Percentiles rank a stretch among this genome's conserved stretches.
These are phyloP conservation scores for Diutina neorugosa DNA, from an alignment of 1,139 yeast genomes.

Conservation along the genomic window DNA sequence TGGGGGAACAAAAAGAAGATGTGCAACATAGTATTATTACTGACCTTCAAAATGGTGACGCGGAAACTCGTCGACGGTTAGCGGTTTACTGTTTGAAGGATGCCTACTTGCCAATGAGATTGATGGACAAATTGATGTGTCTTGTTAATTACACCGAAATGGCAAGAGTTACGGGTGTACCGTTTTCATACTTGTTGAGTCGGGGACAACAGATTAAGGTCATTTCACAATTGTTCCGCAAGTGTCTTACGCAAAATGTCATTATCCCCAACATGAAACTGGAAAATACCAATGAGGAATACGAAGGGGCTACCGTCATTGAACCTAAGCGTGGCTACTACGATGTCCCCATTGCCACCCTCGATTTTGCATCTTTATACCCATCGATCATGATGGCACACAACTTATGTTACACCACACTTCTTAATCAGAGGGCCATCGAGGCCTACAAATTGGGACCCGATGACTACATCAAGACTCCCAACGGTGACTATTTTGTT, in stretches of 20 bases:
- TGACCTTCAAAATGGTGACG: conserved; percentile 82
- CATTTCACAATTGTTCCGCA: conserved; percentile 85
- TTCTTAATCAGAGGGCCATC: conserved; percentile 59
- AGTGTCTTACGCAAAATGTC: conserved; percentile 73
- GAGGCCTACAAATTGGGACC: conserved; percentile 50
- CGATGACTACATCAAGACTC: conserved; percentile 76
- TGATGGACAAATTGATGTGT: conserved; percentile 90
- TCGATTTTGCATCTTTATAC: conserved; percentile 94
- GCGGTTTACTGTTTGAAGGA: conserved; percentile 97
- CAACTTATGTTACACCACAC: conserved; percentile 88
- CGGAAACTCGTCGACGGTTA: conserved; percentile 85
- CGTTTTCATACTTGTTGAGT: conserved; percentile 75
- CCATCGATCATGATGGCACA: conserved; percentile 99
- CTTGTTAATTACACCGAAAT: conserved; percentile 94
- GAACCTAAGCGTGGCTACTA: conserved; percentile 94
- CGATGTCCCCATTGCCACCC: conserved; percentile 92
- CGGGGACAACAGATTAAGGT: conserved; percentile 98
- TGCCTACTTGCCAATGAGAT: conserved; percentile 80
- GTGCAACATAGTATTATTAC: conserved; percentile 96
- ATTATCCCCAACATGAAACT: conserved; percentile 84
- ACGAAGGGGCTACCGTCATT: conserved; percentile 98
- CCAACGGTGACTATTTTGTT: conserved; percentile 91
- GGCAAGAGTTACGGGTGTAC: conserved; percentile 99
- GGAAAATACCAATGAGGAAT: conserved; percentile 79
- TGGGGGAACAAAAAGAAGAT: conserved; percentile 95